Base-by-base conservation (phyloP, 164 flowering plant species). In the Dillenia suffruticosa region DNA sequence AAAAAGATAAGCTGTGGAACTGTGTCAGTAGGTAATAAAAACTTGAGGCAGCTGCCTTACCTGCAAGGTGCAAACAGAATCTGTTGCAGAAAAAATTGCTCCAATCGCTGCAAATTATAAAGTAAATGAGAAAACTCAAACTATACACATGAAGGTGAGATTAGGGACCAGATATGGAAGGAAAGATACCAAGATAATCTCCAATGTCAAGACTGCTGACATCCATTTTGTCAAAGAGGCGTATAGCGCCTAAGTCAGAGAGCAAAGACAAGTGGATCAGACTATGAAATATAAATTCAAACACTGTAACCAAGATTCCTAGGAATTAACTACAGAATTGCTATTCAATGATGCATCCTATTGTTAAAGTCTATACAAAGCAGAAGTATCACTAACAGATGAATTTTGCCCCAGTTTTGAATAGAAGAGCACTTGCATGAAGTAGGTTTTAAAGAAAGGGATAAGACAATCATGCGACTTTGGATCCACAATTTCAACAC, bases 61-160 rank as follows among this genome's bases (percentile, higher is more conserved):
- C 88, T 90, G 93, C 79, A 90, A 75, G 63, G 96, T 86, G 82
- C 96, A 89, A 57, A 89, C 96, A 68, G 96, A 89, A 74, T 89
- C 96, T 17, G 96, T 86, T 22, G 96, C 96, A 64, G 96, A 78
- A 69, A 89, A 87, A 48, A 89, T 89, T 40, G 92, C 85, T 43
- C 84, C 95, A 59, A 86, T 76, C 46, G 95, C 95, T 88, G 79
- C 57, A 76, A 57, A 51, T 52, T 55, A 47, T 11, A 52, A 56
- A 66, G 57, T 16, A 26, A 13, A 65, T 73, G 48, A 70, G 68
- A 59, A 32, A 44, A 44, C 61, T 48, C 17, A 48, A 61, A 52
- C n/a, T 50, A 19, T 15, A 49, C 17, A 19, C 47, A 49, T 32
- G 17, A 46, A 47, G 43, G 13, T 9, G n/a, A 8, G 43, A 17